Evolutionary conservation across 2,329 filamentous ascomycete species (phyloP), one percentile per base, ranked within the genome.

Genomic region (Colletotrichum endophyticum): DNA sequence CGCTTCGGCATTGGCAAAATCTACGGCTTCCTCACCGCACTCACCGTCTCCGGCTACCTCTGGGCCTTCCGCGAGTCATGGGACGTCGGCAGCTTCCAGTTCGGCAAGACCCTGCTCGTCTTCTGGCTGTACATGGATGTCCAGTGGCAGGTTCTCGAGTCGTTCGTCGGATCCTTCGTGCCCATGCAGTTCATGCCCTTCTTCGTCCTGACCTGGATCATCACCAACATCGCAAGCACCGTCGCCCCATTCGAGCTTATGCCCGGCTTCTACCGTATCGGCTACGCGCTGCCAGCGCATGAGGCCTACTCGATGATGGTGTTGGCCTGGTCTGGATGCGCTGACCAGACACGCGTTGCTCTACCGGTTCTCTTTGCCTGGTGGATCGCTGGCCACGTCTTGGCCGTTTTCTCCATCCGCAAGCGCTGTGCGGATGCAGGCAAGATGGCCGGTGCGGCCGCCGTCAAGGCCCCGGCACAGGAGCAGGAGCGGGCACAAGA

Each of bases 41-140:
- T 89, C 4, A 83, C 82, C 53, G 83, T 84, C 28, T 79, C 85
- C 0, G 87, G 86, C 2, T 84, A 84, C 49, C 84, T 88, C 70
- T 89, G 87, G 87, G 87, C 85, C 0, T 89, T 87, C 79, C 80
- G 83, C 2, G 85, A 85, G 61, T 80, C 79, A 32, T 89, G 87
- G 87, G 66, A 76, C 3, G 85, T 88, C 6, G 80, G 80, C 22
- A 83, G 80, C 6, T 15, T 64, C 3, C 72, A 82, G 49, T 83
- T 83, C 39, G 81, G 75, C 6, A 63, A 78, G 28, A 80, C 78
- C 0, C 82, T 83, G 80, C 77, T 84, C 75, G 79, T 79, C 8
- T 78, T 83, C 12, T 88, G 86, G 87, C 78, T 88, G 0, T 83
- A 81, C 62, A 85, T 87, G 78, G 84, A 87, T 68, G 80, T 84